Conservation (phyloP, 768 basidiomycete species). For the Lyophyllum atratum region DNA sequence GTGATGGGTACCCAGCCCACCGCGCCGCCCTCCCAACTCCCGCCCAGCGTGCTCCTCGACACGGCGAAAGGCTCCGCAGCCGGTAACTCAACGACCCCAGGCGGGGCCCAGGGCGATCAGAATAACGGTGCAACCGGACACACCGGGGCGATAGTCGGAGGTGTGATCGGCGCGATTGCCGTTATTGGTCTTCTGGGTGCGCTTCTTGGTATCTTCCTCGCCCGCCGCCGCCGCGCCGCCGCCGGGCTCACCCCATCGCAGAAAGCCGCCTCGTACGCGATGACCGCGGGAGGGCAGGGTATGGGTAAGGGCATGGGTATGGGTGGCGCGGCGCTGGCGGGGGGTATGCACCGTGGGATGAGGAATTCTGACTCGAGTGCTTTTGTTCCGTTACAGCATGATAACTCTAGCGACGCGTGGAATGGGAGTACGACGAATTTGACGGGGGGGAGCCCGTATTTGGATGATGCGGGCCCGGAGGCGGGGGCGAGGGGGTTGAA, state of each 20-base stretch:
- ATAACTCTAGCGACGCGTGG: slow-evolving; percentile 59
- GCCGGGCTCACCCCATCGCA: slow-evolving; percentile 16
- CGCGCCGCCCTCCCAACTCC: slow-evolving; percentile 42
- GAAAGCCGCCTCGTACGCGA: slow-evolving; percentile 21
- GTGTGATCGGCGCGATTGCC: slow-evolving; percentile 54
- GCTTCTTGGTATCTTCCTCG: slow-evolving; percentile 51
- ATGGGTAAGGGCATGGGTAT: no score
- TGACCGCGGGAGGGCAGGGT: slow-evolving; percentile 19
- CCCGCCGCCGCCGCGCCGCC: slow-evolving; percentile 52
- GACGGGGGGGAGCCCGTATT: slow-evolving; percentile 31
- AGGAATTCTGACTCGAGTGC: slow-evolving; percentile 67
- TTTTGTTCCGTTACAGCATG: slow-evolving; percentile 72
- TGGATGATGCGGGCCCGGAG: slow-evolving; percentile 30
- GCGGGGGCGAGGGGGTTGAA: slow-evolving; percentile 23
- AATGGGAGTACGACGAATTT: slow-evolving; percentile 54
- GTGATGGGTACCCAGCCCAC: slow-evolving; percentile 61
- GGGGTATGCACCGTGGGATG: slow-evolving; percentile 30
- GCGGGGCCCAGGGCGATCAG: slow-evolving; percentile 10
- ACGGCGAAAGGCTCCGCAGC: slow-evolving; percentile 40
- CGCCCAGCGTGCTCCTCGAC: slow-evolving; percentile 46
- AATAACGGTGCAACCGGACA: slow-evolving; percentile 23
- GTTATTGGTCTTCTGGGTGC: slow-evolving; percentile 52
- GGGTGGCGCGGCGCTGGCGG: slow-evolving; percentile 6
- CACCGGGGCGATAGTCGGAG: slow-evolving; percentile 49
- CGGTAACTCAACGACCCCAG: slow-evolving; percentile 17